phyloP scores from a whole-genome alignment of 2,329 filamentous ascomycete species.

The Hymenoscyphus scutula region DNA sequence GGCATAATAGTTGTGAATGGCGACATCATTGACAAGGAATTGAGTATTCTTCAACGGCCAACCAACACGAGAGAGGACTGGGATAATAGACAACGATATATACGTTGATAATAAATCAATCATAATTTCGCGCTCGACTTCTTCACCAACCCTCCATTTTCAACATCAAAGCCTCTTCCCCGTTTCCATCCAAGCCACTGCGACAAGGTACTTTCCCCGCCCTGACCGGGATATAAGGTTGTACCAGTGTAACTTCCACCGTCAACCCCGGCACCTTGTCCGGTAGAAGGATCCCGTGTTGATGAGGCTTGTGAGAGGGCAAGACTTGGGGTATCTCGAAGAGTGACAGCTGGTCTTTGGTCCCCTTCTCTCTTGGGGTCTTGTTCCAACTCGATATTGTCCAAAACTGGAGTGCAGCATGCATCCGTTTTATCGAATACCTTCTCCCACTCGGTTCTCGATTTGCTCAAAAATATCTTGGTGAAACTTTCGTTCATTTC shows the following conservation, averaged over 20 bases:
- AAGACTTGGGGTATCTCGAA: constrained; percentile 67
- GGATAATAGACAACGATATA: constrained; percentile 10
- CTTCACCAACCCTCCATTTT: constrained; percentile 59
- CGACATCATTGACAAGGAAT: constrained; percentile 2
- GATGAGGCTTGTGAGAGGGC: constrained; percentile 52
- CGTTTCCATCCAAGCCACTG: constrained; percentile 76
- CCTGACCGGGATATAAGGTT: constrained; percentile 62
- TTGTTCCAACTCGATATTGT: constrained; percentile 66
- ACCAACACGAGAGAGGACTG: background rate
- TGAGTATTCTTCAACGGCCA: constrained; percentile 1
- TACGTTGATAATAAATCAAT: constrained; percentile 23
- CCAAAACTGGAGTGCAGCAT: constrained; percentile 85
- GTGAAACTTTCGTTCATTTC: constrained; percentile 61
- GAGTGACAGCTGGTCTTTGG: constrained; percentile 66
- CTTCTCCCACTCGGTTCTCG: constrained; percentile 75
- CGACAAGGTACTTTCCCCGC: constrained; percentile 66
- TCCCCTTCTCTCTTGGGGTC: constrained; percentile 56
- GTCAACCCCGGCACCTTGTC: constrained; percentile 63
- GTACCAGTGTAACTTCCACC: constrained; percentile 66
- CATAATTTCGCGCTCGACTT: constrained; percentile 45
- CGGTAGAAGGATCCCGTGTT: constrained; percentile 37
- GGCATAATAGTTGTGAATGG: background rate
- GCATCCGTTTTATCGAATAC: constrained; percentile 91
- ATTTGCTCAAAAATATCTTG: constrained; percentile 64
- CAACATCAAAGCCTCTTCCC: constrained; percentile 68